phyloP scores from a whole-genome alignment of 257 asterid genomes.

The Cruciata laevipes region DNA sequence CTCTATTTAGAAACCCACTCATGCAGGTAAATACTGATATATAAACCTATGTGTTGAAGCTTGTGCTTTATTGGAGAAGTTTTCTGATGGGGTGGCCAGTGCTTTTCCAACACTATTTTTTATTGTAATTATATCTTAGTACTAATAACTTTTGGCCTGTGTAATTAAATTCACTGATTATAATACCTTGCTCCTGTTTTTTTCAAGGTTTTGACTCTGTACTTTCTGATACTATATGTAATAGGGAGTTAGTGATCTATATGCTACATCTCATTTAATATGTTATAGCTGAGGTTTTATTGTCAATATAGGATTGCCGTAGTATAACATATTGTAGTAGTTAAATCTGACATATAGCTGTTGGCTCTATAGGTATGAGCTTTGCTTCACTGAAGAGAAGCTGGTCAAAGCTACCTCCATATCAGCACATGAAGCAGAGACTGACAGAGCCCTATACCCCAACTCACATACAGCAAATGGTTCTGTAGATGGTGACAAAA shows the following conservation, averaged over 20 bases:
- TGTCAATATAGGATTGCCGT: background rate
- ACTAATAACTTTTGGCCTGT: background rate
- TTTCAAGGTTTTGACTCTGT: background rate
- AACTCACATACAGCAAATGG: conserved; percentile 37
- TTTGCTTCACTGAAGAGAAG: conserved; percentile 76
- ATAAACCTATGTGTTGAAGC: conserved; percentile 2
- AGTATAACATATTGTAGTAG: background rate
- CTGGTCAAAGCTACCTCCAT: conserved; percentile 40
- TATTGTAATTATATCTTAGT: background rate
- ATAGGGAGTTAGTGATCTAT: background rate
- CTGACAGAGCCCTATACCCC: conserved; percentile 42
- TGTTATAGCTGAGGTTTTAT: background rate
- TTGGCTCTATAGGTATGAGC: conserved; percentile 63
- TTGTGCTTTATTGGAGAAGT: background rate
- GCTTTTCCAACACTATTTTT: background rate
- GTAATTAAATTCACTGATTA: no score
- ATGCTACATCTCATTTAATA: background rate
- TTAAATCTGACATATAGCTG: background rate
- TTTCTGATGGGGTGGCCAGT: background rate
- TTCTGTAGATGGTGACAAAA: conserved; percentile 48
- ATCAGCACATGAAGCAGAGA: conserved; percentile 47
- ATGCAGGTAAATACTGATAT: conserved; percentile 44
- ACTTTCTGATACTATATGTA: background rate
- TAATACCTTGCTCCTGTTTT: background rate
- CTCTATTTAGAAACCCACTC: conserved; percentile 77